Conservation (phyloP, 257 asterid genomes). For the Anisodus acutangulus region DNA sequence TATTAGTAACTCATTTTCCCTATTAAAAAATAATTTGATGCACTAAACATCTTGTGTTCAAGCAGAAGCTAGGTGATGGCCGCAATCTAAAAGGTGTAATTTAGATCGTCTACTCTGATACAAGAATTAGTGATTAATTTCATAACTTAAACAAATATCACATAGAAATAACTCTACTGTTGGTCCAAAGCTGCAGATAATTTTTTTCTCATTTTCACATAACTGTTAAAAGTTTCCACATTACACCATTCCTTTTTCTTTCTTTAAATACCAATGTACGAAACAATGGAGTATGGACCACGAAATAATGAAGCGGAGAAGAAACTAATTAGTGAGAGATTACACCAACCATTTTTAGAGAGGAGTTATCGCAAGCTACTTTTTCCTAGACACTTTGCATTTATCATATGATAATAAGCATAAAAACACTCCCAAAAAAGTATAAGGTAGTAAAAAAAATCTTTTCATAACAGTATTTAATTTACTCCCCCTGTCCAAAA, state of each 20-base stretch:
- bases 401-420: background rate
- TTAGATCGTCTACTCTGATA: too few species aligned
- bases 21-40: background rate
- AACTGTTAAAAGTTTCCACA: background rate
- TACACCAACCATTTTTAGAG: background rate
- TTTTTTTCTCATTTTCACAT: background rate
- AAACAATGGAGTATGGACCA: background rate
- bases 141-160: background rate
- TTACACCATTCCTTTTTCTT: conserved; percentile 9
- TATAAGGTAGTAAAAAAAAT: background rate
- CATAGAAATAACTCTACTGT: background rate
- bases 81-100: background rate
- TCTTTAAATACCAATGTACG: conserved; percentile 8
- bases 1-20: background rate
- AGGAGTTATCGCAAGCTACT: background rate
- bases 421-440: background rate
- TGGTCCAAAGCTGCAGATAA: background rate
- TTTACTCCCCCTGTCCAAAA: too few species aligned
- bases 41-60: background rate
- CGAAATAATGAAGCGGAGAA: background rate
- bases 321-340: background rate
- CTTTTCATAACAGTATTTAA: background rate
- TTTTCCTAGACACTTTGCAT: conserved; percentile 1
- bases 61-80: too few species aligned
- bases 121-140: background rate